Evolutionary conservation across 1,284 basidiomycete species (phyloP).

Genomic region (Fomitopsis pinicola): DNA sequence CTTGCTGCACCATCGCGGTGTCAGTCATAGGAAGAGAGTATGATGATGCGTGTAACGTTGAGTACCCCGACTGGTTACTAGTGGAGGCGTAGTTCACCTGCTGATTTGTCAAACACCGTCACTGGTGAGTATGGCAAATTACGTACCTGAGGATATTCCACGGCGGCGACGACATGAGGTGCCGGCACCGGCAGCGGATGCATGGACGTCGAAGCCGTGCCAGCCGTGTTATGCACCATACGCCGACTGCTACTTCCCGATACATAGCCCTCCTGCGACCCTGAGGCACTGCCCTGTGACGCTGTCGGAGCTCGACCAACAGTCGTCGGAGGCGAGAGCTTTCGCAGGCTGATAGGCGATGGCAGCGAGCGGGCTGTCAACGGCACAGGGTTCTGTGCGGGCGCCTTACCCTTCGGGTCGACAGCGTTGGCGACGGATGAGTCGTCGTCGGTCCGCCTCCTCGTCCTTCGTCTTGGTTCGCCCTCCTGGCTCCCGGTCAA

Average conservation of each 20-base stretch:
- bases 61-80: not conserved
- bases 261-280: not conserved
- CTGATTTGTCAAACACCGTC: no score
- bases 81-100: not conserved
- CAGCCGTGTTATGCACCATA: not conserved
- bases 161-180: not conserved
- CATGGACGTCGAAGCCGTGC: not conserved
- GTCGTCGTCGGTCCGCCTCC: constrained; percentile 11
- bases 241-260: not conserved
- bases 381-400: not conserved
- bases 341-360: not conserved
- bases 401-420: not conserved
- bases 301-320: not conserved
- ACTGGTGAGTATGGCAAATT: no score
- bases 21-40: not conserved
- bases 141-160: not conserved
- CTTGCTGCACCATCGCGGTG: not conserved
- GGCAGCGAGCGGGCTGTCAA: not conserved
- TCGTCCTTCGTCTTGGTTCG: constrained; percentile 22
- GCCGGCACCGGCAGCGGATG: not conserved
- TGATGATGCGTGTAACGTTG: not conserved
- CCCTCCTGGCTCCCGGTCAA: constrained; percentile 14
- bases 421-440: not conserved
- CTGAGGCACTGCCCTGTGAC: not conserved
- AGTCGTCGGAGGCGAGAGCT: not conserved